Evolutionary conservation across 306 rosid genomes (phyloP).

Genomic region (Ormosia emarginata): DNA sequence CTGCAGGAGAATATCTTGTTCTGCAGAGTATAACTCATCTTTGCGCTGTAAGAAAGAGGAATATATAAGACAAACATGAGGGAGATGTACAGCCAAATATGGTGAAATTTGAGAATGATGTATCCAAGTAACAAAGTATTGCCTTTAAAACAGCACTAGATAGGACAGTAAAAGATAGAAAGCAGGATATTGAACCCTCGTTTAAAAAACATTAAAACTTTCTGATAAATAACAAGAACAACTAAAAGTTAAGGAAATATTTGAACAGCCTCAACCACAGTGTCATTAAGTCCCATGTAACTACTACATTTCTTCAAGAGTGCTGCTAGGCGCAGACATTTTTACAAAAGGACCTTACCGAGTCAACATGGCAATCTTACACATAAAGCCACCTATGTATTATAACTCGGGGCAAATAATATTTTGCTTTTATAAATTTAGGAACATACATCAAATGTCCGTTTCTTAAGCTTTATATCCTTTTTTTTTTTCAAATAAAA

Average conservation of each 20-base stretch:
- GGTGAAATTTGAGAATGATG: neutral
- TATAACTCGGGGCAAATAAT: neutral
- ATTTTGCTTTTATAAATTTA: neutral
- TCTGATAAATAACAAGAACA: neutral
- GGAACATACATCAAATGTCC: neutral
- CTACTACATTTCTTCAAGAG: neutral
- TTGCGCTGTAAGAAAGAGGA: conserved; percentile 46
- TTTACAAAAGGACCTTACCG: neutral
- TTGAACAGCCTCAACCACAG: neutral
- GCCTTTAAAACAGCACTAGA: neutral
- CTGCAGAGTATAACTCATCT: conserved; percentile 60
- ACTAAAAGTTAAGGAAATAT: neutral
- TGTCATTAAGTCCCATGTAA: neutral
- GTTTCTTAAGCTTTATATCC: neutral
- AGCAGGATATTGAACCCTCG: neutral
- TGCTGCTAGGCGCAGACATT: neutral
- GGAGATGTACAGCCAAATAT: neutral
- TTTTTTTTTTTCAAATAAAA: too few relatives aligned
- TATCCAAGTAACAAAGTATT: neutral
- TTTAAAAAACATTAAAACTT: neutral
- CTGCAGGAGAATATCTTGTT: conserved; percentile 75
- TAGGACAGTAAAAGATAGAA: neutral
- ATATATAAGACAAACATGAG: neutral
- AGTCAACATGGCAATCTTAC: neutral
- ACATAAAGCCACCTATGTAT: neutral